Evolutionary conservation across 768 basidiomycete species (phyloP).

Genomic region (Mycena sanguinolenta): DNA sequence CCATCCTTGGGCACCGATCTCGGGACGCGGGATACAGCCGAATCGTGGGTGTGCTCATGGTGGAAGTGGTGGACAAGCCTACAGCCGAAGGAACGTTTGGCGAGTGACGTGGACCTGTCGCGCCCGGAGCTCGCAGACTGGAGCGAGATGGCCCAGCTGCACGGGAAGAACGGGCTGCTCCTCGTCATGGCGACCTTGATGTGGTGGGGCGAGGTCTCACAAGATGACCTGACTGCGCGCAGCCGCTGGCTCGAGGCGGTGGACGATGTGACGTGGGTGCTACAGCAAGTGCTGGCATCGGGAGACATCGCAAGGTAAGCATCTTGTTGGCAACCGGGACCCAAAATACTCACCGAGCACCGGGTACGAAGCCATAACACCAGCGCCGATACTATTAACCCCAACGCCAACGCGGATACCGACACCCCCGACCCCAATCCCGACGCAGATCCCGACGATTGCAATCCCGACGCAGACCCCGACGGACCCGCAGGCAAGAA

Average conservation of each 20-base stretch:
- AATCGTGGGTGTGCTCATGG: neutral
- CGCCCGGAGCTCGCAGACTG: neutral
- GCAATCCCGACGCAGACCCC: neutral
- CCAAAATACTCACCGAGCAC: neutral
- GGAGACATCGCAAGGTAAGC: neutral
- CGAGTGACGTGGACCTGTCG: neutral
- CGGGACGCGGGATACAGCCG: neutral
- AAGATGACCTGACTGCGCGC: neutral
- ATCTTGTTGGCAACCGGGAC: neutral
- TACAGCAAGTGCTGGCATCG: neutral
- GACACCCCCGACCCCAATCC: neutral
- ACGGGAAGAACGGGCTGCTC: neutral
- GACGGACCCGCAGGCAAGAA: neutral
- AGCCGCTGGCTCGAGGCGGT: neutral
- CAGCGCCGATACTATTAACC: too few relatives aligned
- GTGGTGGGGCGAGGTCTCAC: neutral
- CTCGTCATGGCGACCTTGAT: neutral
- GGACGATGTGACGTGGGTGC: neutral
- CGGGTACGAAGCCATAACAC: neutral
- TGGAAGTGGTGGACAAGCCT: constrained; percentile 1
- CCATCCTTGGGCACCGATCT: neutral
- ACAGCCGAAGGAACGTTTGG: neutral
- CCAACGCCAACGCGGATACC: too few relatives aligned
- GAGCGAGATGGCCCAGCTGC: neutral
- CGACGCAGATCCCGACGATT: too few relatives aligned